Evolutionary conservation across 2,329 filamentous ascomycete species (phyloP), one percentile per base, ranked within the genome.

Genomic region (Cladophialophora carrionii): DNA sequence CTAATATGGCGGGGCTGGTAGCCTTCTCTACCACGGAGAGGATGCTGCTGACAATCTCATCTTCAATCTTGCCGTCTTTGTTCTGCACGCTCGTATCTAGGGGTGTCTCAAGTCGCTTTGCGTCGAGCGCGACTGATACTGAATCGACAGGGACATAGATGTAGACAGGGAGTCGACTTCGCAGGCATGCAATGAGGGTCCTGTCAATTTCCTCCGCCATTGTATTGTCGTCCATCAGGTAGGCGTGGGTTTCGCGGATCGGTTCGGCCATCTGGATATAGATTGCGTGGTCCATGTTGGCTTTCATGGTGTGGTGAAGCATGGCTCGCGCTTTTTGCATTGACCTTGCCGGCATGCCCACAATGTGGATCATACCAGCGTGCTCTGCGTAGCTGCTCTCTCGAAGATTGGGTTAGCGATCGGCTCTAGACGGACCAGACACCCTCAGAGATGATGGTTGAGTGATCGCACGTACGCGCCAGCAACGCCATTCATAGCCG

Each of bases 41-140:
- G 20, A 85, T 76, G n/a, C 75, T 77, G 1, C 75, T 73, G 4
- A 84, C 52, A 7, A 83, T 71, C 17, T 92, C 87, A 43, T 91
- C 86, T 9, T 96, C 90, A 1, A 34, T 58, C 22, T 64, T 57
- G 53, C 26, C 49, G 48, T 69, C 64, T 10, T 60, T 48, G 53
- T 69, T 69, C 4, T 32, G 49, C 14, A 69, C 51, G 17, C 37
- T 51, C 20, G 80, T 76, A 73, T 92, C 85, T 63, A 96, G 86
- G 0, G 87, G 87, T 0, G 81, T 88, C n/a, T 88, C 83, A 12
- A 96, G 82, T 7, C 88, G 82, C 20, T 61, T 63, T 10, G 67
- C 64, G 46, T 67, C 64, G 49, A 70, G 26, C 49, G 56, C 60
- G 2, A 66, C 61, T n/a, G 57, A 46, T 10, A 68, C 65, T 17